Base-by-base conservation (phyloP, 2,329 filamentous ascomycete species). In the Davidsoniella virescens region DNA sequence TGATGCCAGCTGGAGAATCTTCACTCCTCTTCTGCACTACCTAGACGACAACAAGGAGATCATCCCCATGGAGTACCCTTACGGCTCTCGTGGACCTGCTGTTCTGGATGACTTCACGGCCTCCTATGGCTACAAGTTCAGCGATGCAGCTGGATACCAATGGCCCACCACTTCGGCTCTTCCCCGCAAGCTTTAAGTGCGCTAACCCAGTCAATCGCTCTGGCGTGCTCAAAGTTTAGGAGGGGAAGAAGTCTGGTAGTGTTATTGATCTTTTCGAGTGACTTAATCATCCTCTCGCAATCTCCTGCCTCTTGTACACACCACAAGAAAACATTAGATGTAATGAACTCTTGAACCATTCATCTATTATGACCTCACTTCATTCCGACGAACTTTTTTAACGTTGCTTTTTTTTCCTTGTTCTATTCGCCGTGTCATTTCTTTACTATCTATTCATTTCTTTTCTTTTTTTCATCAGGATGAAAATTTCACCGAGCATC, bases 1-100 rank as follows among this genome's bases (percentile, higher is more conserved):
- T 26, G 92, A 98, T 62, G 87, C 92, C 54, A 92, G 84, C 70
- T 98, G 92, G 92, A 87, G 88, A 67, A 93, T 98, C 67, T 98
- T 98, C 70, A 94, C 87, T 2, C 92, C 92, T 58, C 81, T 98
- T 37, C 75, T 98, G 56, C 90, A 98, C 73, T 98, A 98, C 70
- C 79, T 98, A 10, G 93, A 98, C 57, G 87, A 95, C 64, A 95
- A 96, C 76, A 94, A 94, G 76, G 92, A 98, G 70, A 96, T 98
- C 57, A 85, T 94, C 54, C 92, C 92, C 23, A 98, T 98, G 92
- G 90, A 95, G 63, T 98, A 98, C 70, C 90, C 93, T 57, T 98
- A 98, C 64, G 92, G 92, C 58, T 98, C 92, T 54, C 90, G 93
- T 60, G 92, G 93, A 54, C 93, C 93, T 25, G 85, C 88, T 50